A percentile compares a stretch with the other conserved stretches of the same genome.
These are phyloP conservation scores for Protomyces lactucae-debilis DNA, from an alignment of 1,139 yeast species.

Conservation along the genomic window DNA sequence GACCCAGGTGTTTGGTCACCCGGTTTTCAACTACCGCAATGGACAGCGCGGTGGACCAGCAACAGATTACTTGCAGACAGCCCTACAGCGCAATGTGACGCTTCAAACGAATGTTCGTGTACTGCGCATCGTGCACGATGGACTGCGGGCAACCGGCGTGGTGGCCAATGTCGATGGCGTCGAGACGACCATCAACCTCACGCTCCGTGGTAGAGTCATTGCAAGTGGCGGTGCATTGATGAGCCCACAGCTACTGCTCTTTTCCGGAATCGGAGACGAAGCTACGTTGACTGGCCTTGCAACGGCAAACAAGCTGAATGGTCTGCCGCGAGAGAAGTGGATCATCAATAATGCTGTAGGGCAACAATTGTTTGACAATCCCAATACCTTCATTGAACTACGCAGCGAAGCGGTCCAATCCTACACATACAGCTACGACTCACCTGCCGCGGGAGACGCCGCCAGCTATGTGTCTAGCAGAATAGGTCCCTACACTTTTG, in stretches of 20 bases:
- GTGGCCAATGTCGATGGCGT: background rate
- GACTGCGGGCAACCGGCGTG: background rate
- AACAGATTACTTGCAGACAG: conserved; percentile 1
- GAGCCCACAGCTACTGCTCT: background rate
- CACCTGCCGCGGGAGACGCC: background rate
- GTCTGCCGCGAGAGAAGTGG: conserved; percentile 2
- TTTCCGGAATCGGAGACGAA: conserved; percentile 4
- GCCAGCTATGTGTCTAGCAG: background rate
- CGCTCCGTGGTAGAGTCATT: background rate
- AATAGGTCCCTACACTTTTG: conserved; percentile 9
- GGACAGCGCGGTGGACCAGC: conserved; percentile 16
- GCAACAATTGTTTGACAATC: background rate
- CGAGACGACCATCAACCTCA: background rate
- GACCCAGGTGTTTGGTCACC: conserved; percentile 1
- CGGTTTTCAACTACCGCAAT: conserved; percentile 1
- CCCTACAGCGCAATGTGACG: background rate
- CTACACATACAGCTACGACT: conserved; percentile 2
- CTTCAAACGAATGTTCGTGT: conserved; percentile 1
- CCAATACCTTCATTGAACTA: conserved; percentile 8
- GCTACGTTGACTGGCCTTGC: background rate
- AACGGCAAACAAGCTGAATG: background rate
- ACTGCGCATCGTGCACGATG: background rate
- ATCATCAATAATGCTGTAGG: conserved; percentile 4
- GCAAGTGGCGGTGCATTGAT: conserved; percentile 2
- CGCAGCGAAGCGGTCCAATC: background rate